phyloP scores from a whole-genome alignment of 495 filamentous ascomycete genomes.

The Aspergillus indologenus region DNA sequence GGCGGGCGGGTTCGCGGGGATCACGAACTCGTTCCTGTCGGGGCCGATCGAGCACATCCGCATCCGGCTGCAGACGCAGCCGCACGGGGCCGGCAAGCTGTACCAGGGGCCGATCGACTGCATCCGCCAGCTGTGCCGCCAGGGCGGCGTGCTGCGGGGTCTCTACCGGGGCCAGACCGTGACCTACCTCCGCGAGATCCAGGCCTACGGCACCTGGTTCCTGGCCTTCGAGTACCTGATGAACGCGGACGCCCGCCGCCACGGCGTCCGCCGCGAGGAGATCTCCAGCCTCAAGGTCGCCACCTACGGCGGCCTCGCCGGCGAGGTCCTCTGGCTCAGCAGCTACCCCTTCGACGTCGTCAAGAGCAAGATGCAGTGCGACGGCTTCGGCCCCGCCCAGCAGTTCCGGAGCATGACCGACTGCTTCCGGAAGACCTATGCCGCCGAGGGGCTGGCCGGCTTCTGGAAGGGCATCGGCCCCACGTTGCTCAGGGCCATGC shows the following conservation, averaged over 20 bases:
- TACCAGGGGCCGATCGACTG: slow-evolving; percentile 89
- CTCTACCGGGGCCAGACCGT: slow-evolving; percentile 85
- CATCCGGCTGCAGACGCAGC: slow-evolving; percentile 96
- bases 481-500: slow-evolving; percentile 95
- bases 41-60: slow-evolving; percentile 95
- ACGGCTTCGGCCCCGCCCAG: slow-evolving; percentile 73
- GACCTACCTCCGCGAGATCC: slow-evolving; percentile 82
- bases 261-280: slow-evolving; percentile 68
- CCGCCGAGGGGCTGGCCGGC: slow-evolving; percentile 70
- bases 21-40: slow-evolving; percentile 86
- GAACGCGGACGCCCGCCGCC: slow-evolving; percentile 78
- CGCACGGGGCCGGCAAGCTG: slow-evolving; percentile 73
- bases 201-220: slow-evolving; percentile 96
- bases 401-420: slow-evolving; percentile 80
- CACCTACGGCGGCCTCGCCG: slow-evolving; percentile 86
- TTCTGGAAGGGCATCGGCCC: slow-evolving; percentile 97
- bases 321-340: slow-evolving; percentile 87
- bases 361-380: slow-evolving; percentile 99
- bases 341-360: slow-evolving; percentile 96
- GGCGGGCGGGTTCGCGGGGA: slow-evolving; percentile 85
- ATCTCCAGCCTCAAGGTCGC: slow-evolving; percentile 83
- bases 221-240: slow-evolving; percentile 92
- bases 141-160: slow-evolving; percentile 63
- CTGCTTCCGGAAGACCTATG: slow-evolving; percentile 81
- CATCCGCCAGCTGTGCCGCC: slow-evolving; percentile 72